phyloP scores from a whole-genome alignment of 352 stramenopile species.

The Globisporangium nunn region DNA sequence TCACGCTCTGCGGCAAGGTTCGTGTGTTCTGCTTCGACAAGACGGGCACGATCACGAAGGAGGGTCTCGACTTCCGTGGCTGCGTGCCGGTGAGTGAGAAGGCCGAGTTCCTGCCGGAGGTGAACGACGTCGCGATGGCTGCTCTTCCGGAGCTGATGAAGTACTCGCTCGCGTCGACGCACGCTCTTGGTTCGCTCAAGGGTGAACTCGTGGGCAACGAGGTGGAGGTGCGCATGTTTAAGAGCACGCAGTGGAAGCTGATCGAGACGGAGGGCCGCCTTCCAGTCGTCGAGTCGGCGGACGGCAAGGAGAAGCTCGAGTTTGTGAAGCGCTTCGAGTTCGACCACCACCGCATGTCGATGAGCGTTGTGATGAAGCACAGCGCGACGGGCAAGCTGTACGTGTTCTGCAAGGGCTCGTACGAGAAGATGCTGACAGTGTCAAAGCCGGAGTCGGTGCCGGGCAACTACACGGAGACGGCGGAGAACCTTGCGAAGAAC shows the following conservation, averaged over 20 bases:
- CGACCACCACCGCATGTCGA: slow-evolving; percentile 88
- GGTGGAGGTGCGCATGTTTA: slow-evolving; percentile 87
- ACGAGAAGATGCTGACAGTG: slow-evolving; percentile 78
- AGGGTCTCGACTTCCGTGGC: slow-evolving; percentile 81
- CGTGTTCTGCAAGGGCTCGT: slow-evolving; percentile 88
- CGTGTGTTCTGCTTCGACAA: slow-evolving; percentile 91
- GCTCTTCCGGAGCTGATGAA: slow-evolving; percentile 37
- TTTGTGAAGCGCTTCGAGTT: slow-evolving; percentile 91
- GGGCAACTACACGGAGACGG: slow-evolving; percentile 53
- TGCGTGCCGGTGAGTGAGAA: slow-evolving; percentile 34
- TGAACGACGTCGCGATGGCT: slow-evolving; percentile 51
- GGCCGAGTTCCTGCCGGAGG: slow-evolving; percentile 41
- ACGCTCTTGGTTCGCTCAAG: slow-evolving; percentile 71
- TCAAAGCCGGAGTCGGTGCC: slow-evolving; percentile 43
- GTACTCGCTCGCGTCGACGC: slow-evolving; percentile 76
- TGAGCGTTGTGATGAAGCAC: slow-evolving; percentile 84
- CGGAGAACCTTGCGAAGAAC: slow-evolving; percentile 58
- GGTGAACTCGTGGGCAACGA: slow-evolving; percentile 79
- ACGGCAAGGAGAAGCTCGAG: slow-evolving; percentile 41
- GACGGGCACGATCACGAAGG: slow-evolving; percentile 89
- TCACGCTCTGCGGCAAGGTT: slow-evolving; percentile 88
- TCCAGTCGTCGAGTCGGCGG: slow-evolving; percentile 35
- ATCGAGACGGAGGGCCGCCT: slow-evolving; percentile 44
- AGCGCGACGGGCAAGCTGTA: slow-evolving; percentile 40
- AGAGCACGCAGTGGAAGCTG: slow-evolving; percentile 59